These are phyloP conservation scores for Sugiyamaella mastotermitis DNA, from an alignment of 805 yeast species.

Conservation along the genomic window DNA sequence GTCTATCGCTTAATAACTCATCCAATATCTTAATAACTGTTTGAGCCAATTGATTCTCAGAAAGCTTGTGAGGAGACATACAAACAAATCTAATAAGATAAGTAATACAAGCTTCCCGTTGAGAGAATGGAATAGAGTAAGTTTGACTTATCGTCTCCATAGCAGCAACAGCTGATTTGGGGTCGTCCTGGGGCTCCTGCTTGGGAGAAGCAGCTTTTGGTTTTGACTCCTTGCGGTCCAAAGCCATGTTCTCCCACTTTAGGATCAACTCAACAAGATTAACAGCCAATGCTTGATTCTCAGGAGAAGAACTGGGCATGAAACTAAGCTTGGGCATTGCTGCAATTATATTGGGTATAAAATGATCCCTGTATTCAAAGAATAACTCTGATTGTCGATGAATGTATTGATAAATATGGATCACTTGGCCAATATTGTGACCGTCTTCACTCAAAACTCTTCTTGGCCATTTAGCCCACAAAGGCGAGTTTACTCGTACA, in stretches of 20 bases:
- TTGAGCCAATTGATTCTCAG: conserved; percentile 76
- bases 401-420: conserved; percentile 82
- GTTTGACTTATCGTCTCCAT: conserved; percentile 37
- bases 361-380: conserved; percentile 80
- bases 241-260: conserved; percentile 65
- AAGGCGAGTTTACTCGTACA: conserved; percentile 49
- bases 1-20: conserved; percentile 60
- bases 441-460: conserved; percentile 88
- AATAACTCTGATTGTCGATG: conserved; percentile 81
- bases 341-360: conserved; percentile 79
- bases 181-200: conserved; percentile 19
- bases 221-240: conserved; percentile 15
- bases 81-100: conserved; percentile 84
- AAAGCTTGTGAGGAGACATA: conserved; percentile 74
- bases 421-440: conserved; percentile 75
- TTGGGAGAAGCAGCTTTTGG: conserved; percentile 24
- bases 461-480: conserved; percentile 94
- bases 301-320: conserved; percentile 67
- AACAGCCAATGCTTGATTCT: conserved; percentile 79
- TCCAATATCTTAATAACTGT: conserved; percentile 75
- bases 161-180: conserved; percentile 10
- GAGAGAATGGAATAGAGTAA: conserved; percentile 64
- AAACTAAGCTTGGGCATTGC: conserved; percentile 89
- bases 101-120: conserved; percentile 85
- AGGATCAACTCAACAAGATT: conserved; percentile 82